Evolutionary conservation across 176 grass and related monocot genomes (phyloP).

Genomic region (Cocos nucifera): DNA sequence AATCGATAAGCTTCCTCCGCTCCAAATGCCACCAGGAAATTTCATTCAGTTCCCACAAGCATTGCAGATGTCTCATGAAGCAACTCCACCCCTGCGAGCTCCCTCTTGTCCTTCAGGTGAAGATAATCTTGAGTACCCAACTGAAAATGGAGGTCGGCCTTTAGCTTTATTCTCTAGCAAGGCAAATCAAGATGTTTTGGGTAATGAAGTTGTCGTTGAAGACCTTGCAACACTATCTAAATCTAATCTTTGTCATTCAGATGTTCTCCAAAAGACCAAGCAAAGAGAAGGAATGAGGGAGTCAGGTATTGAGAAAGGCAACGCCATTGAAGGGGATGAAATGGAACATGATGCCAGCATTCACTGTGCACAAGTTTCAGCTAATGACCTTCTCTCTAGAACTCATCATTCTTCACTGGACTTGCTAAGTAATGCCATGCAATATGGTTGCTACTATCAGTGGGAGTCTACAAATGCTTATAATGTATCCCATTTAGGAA

Average conservation of each 20-base stretch:
- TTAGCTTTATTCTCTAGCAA: slow-evolving; percentile 21
- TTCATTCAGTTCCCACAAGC: slow-evolving; percentile 5
- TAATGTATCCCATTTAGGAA: slow-evolving; percentile 25
- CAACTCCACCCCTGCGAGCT: slow-evolving; percentile 10
- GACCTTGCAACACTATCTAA: slow-evolving; percentile 4
- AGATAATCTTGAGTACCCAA: too few relatives aligned
- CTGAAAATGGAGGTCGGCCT: background rate
- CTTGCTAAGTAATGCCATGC: too few relatives aligned
- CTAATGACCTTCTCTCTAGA: too few relatives aligned
- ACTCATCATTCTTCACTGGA: too few relatives aligned
- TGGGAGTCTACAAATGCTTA: slow-evolving; percentile 20
- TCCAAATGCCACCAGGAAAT: slow-evolving; percentile 54
- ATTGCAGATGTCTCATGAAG: background rate
- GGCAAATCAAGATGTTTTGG: slow-evolving; percentile 10
- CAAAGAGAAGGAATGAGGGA: too few relatives aligned
- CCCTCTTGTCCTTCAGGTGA: background rate
- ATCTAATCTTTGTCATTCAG: too few relatives aligned
- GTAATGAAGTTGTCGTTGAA: slow-evolving; percentile 5
- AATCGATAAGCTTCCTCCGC: slow-evolving; percentile 92
- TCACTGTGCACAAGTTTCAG: too few relatives aligned
- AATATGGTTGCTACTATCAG: too few relatives aligned
- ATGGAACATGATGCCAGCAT: too few relatives aligned
- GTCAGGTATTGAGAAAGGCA: too few relatives aligned
- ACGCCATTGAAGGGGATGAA: too few relatives aligned
- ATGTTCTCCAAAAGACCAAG: too few relatives aligned